Evolutionary conservation across 139 green algal genomes (phyloP).

Genomic region (Picocystis salinarum): DNA sequence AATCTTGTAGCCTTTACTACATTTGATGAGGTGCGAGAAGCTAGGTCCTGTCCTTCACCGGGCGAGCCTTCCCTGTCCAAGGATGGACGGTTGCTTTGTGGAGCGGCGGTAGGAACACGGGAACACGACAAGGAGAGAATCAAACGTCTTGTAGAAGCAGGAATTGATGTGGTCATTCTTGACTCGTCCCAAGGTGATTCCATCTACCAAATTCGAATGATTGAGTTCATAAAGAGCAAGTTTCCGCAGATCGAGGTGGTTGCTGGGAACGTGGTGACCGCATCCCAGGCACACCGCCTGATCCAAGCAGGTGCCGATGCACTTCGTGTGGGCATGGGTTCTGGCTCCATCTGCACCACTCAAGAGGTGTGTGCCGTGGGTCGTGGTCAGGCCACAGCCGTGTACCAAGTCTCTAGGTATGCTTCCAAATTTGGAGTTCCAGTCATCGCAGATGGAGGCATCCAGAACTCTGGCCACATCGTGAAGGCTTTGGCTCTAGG

Average conservation of each 20-base stretch:
- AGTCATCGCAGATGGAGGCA: constrained; percentile 87
- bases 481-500: constrained; percentile 84
- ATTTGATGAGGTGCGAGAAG: background rate
- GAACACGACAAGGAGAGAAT: constrained; percentile 55
- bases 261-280: constrained; percentile 81
- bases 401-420: constrained; percentile 51
- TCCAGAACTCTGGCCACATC: constrained; percentile 92
- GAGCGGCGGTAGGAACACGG: constrained; percentile 73
- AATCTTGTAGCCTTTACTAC: constrained; percentile 51
- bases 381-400: constrained; percentile 81
- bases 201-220: constrained; percentile 71
- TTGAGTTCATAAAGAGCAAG: constrained; percentile 65
- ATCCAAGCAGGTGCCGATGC: constrained; percentile 75
- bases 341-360: constrained; percentile 95
- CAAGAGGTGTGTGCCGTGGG: constrained; percentile 97
- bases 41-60: constrained; percentile 7
- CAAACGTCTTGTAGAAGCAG: constrained; percentile 21
- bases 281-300: constrained; percentile 32
- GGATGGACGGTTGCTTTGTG: constrained; percentile 50
- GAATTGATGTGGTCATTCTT: constrained; percentile 69
- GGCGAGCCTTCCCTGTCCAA: constrained; percentile 37
- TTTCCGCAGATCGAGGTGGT: constrained; percentile 84
- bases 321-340: constrained; percentile 91
- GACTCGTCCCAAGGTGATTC: constrained; percentile 78
- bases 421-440: constrained; percentile 50